A percentile compares a stretch with the other conserved stretches of the same genome.
Conservation (phyloP, 2,329 filamentous ascomycete genomes). For the Coniochaeta ligniaria region DNA sequence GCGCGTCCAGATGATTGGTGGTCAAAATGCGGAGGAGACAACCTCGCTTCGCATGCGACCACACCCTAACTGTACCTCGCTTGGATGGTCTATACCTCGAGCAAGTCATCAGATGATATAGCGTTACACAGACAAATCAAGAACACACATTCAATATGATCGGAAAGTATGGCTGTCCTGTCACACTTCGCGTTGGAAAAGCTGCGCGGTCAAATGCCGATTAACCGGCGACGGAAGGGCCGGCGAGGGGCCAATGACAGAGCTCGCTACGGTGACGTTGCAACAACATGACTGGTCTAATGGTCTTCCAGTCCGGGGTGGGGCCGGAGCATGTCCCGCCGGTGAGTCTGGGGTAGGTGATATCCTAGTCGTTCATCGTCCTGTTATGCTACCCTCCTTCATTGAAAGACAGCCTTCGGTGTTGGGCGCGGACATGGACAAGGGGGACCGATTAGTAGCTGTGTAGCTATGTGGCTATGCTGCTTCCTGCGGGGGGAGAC, state of each 20-base stretch:
- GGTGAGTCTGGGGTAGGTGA: background rate
- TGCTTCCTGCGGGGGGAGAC: background rate
- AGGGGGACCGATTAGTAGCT: background rate
- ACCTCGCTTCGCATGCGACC: background rate
- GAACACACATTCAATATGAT: background rate
- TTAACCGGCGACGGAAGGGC: background rate
- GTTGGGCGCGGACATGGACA: background rate
- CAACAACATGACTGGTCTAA: background rate
- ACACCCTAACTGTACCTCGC: background rate
- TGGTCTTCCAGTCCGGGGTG: background rate
- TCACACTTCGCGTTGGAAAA: background rate
- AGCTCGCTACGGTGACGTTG: background rate
- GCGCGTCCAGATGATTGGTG: slow-evolving; percentile 11
- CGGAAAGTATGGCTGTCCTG: background rate
- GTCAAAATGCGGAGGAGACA: slow-evolving; percentile 6
- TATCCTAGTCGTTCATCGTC: background rate
- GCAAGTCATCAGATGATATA: background rate
- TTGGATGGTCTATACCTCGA: background rate
- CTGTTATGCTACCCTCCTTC: background rate
- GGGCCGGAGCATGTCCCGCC: background rate
- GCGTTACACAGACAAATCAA: slow-evolving; percentile 1
- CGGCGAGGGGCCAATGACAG: background rate
- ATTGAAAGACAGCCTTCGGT: background rate
- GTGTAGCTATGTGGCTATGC: background rate
- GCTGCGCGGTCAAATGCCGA: background rate